Base-by-base conservation (phyloP, 208 protist genomes). In the Vickermania ingenoplastis region DNA sequence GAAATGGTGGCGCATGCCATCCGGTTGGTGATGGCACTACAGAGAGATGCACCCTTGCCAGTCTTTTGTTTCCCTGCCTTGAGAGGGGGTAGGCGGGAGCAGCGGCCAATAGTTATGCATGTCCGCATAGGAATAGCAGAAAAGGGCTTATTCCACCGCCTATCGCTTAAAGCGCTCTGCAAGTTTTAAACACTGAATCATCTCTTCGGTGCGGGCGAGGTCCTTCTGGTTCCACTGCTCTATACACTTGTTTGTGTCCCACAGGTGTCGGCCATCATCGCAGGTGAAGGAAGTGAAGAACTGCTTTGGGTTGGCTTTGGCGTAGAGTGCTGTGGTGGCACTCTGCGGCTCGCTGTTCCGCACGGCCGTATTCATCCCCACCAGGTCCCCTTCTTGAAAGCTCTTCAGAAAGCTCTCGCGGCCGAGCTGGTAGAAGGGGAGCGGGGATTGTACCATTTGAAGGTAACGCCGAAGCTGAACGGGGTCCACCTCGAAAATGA, bases 401-500 rank as follows among this genome's bases (percentile, higher is more conserved):
- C 48, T 63, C 13, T 48, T 21, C 28, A 61, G 31, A 60, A 74
- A 74, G 23, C 24, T 50, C 27, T 69, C 41, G 45, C 69, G 69
- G 27, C 69, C 69, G 31, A 57, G 51, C 21, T 74, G 31, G 36
- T 70, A 74, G 27, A 74, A 74, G 27, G 58, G 69, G 24, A 74
- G 31, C 25, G 69, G 63, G 22, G 69, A 74, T 17, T 63, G 63
- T 31, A 58, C 59, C 69, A 74, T 74, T 26, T 74, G 69, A 0
- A 74, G 53, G 31, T 61, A 74, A 5, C 63, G 31, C 31, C 69
- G 69, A 13, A 74, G 26, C n/a, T 59, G 52, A 5, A 24, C n/a
- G 45, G 63, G 61, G 48, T 74, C 69, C 56, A 70, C 61, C 59
- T 61, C 53, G 54, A 74, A 51, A 49, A 74, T 55, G 55, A 74